These are phyloP conservation scores for Colletotrichum cereale DNA, from an alignment of 2,329 filamentous ascomycete genomes.

Conservation along the genomic window DNA sequence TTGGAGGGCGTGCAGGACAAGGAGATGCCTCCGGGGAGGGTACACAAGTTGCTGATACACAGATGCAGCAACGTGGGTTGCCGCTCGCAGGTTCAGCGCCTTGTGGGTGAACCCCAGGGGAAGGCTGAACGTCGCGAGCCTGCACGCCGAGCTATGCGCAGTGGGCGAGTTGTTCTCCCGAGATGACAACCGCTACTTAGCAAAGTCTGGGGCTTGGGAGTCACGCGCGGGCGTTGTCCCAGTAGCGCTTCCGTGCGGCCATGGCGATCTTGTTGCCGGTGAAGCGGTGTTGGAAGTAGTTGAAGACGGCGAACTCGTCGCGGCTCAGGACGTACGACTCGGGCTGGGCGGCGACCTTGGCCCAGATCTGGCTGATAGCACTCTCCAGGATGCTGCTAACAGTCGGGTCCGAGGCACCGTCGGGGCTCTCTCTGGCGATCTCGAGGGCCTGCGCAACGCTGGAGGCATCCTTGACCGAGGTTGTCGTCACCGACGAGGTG, in stretches of 20 bases:
- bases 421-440: conserved; percentile 79
- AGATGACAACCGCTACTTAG: background rate
- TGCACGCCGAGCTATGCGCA: conserved; percentile 2
- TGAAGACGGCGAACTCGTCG: conserved; percentile 89
- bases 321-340: conserved; percentile 78
- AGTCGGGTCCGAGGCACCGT: conserved; percentile 71
- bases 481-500: conserved; percentile 43
- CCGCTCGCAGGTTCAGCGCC: background rate
- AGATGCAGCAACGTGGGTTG: background rate
- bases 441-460: conserved; percentile 77
- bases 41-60: background rate
- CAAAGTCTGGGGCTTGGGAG: background rate
- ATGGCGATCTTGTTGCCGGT: conserved; percentile 61
- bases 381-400: conserved; percentile 75
- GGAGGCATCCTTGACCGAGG: conserved; percentile 42
- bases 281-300: conserved; percentile 82
- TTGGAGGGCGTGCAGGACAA: background rate
- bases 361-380: conserved; percentile 75
- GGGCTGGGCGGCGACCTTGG: conserved; percentile 73
- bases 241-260: conserved; percentile 65
- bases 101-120: background rate
- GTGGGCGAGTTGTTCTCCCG: background rate
- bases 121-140: background rate
- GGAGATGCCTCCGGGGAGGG: background rate
- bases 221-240: conserved; percentile 60